Evolutionary conservation across 768 basidiomycete species (phyloP).

Genomic region (Hygrophorus pudorinus): DNA sequence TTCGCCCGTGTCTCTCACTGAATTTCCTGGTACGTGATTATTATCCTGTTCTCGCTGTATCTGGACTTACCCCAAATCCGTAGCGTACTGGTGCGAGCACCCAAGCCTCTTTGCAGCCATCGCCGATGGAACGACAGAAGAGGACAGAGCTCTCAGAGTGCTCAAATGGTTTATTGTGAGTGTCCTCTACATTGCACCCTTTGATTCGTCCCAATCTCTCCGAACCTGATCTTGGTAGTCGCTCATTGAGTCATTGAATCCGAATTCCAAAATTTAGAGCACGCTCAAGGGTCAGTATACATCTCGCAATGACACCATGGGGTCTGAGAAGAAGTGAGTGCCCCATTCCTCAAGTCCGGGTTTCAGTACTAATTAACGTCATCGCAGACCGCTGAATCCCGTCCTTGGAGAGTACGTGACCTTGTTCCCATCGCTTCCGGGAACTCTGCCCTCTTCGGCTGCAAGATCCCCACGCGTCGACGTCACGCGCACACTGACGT

Average conservation of each 20-base stretch:
- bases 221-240: background rate
- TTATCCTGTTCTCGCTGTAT: background rate
- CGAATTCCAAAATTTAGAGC: slow-evolving; percentile 32
- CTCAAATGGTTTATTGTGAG: slow-evolving; percentile 91
- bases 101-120: slow-evolving; percentile 86
- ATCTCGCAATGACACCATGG: slow-evolving; percentile 89
- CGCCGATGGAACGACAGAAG: slow-evolving; percentile 60
- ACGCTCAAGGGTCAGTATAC: slow-evolving; percentile 96
- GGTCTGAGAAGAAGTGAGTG: slow-evolving; percentile 91
- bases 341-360: slow-evolving; percentile 1
- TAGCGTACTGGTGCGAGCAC: slow-evolving; percentile 96
- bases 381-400: slow-evolving; percentile 80
- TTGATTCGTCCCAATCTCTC: slow-evolving; percentile 1
- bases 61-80: slow-evolving; percentile 3
- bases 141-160: slow-evolving; percentile 71
- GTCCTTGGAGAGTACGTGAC: slow-evolving; percentile 78
- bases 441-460: background rate
- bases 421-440: background rate
- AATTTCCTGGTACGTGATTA: slow-evolving; percentile 65
- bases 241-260: background rate
- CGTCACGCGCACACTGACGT: background rate
- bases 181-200: slow-evolving; percentile 7
- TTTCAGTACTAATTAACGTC: slow-evolving; percentile 8
- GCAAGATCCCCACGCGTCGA: background rate
- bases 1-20: slow-evolving; percentile 82